Evolutionary conservation across 192 early-diverging fungal species (phyloP).

Genomic region (Coemansia javaensis): DNA sequence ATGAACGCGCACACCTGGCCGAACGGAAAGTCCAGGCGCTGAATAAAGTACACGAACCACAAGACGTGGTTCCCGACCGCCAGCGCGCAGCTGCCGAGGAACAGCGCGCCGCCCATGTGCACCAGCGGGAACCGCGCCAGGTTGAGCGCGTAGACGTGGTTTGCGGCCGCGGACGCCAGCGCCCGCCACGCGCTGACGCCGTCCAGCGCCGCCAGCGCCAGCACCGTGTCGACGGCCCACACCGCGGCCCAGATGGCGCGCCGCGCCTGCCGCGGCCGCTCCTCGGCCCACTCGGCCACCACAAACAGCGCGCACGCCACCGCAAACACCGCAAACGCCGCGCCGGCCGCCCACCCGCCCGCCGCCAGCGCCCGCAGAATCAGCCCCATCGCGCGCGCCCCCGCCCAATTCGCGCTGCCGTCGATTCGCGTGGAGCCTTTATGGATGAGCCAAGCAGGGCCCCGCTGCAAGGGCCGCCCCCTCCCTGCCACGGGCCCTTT

Average conservation of each 20-base stretch:
- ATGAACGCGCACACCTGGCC: constrained; percentile 86
- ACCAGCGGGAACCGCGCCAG: constrained; percentile 81
- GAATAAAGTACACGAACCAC: constrained; percentile 92
- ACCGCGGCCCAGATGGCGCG: constrained; percentile 19
- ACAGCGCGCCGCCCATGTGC: constrained; percentile 63
- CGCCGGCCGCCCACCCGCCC: constrained; percentile 16
- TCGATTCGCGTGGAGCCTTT: too few relatives aligned
- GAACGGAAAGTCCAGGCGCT: constrained; percentile 62
- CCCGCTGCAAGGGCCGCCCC: too few relatives aligned
- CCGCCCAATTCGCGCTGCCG: too few relatives aligned
- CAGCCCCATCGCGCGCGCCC: constrained; percentile 10
- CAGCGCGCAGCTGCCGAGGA: constrained; percentile 76
- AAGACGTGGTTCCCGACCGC: constrained; percentile 85
- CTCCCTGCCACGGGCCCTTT: too few relatives aligned
- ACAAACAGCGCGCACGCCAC: constrained; percentile 42
- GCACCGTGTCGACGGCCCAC: constrained; percentile 61
- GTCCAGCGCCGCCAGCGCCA: constrained; percentile 75
- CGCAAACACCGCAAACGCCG: constrained; percentile 32
- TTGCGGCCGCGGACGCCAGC: constrained; percentile 67
- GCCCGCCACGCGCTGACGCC: constrained; percentile 67
- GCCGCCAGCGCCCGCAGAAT: constrained; percentile 20
- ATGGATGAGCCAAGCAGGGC: too few relatives aligned
- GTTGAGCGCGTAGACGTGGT: constrained; percentile 76
- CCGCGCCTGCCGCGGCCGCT: constrained; percentile 34
- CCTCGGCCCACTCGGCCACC: constrained; percentile 48